Conservation (phyloP, 306 rosid genomes). For the Arachis stenosperma region DNA sequence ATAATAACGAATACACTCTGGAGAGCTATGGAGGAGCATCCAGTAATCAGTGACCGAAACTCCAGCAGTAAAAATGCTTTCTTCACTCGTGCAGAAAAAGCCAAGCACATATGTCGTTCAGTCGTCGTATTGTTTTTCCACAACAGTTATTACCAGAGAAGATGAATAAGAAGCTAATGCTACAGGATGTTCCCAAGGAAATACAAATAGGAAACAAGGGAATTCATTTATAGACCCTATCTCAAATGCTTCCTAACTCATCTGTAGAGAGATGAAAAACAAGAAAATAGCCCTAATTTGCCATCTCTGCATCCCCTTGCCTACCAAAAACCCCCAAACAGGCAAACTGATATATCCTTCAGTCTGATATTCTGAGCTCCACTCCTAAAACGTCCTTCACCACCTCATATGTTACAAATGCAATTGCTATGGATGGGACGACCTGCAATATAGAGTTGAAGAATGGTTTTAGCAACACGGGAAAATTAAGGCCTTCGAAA, state of each 20-base stretch:
- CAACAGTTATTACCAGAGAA: conserved; percentile 58
- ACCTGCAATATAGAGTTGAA: conserved; percentile 62
- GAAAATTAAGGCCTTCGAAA: background rate
- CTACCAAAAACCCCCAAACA: conserved; percentile 55
- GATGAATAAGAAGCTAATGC: conserved; percentile 53
- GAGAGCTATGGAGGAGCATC: background rate
- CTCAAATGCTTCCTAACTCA: conserved; percentile 48
- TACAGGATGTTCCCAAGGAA: conserved; percentile 47
- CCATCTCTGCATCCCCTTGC: conserved; percentile 61
- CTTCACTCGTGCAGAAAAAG: conserved; percentile 43
- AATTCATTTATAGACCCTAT: conserved; percentile 61
- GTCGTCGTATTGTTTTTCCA: conserved; percentile 42
- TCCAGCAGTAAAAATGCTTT: conserved; percentile 39
- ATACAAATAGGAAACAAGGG: conserved; percentile 48
- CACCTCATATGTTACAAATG: conserved; percentile 83
- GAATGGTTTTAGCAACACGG: background rate
- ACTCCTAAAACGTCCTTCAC: conserved; percentile 92
- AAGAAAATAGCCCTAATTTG: conserved; percentile 50
- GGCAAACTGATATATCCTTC: conserved; percentile 42
- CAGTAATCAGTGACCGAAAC: conserved; percentile 37
- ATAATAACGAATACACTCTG: background rate
- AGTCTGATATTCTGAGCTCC: conserved; percentile 89
- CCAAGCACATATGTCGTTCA: conserved; percentile 45
- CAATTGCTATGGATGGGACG: conserved; percentile 89
- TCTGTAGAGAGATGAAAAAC: conserved; percentile 40